phyloP scores from a whole-genome alignment of 805 yeast genomes.

The Nakazawaea siamensis region DNA sequence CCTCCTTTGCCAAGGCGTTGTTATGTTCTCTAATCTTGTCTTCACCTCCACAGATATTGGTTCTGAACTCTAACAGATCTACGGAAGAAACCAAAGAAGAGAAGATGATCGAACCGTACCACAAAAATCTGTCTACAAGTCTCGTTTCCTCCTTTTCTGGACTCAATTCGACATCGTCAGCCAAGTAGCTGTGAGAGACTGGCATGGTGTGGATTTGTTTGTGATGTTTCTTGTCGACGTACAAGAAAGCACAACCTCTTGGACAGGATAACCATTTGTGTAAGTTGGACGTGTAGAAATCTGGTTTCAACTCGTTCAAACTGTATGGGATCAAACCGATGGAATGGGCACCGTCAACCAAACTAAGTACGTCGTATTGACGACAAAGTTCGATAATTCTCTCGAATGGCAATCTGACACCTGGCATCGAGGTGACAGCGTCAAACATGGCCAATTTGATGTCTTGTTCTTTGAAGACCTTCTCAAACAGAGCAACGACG shows the following conservation, averaged over 20 bases:
- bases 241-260: slow-evolving; percentile 48
- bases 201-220: slow-evolving; percentile 46
- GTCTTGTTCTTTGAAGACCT: slow-evolving; percentile 17
- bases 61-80: slow-evolving; percentile 46
- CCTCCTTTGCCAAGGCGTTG: slow-evolving; percentile 32
- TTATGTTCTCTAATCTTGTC: slow-evolving; percentile 41
- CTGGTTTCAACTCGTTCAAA: slow-evolving; percentile 38
- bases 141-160: slow-evolving; percentile 18
- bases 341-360: slow-evolving; percentile 70
- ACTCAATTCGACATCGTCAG: slow-evolving; percentile 20
- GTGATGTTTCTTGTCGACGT: slow-evolving; percentile 47
- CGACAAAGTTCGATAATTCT: slow-evolving; percentile 35
- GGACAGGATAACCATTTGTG: slow-evolving; percentile 67
- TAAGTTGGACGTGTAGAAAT: slow-evolving; percentile 51
- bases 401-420: slow-evolving; percentile 48
- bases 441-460: slow-evolving; percentile 44
- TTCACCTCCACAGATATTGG: slow-evolving; percentile 54
- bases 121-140: slow-evolving; percentile 38
- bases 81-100: slow-evolving; percentile 32
- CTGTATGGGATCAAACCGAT: slow-evolving; percentile 45
- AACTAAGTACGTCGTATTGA: slow-evolving; percentile 37
- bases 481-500: slow-evolving; percentile 25
- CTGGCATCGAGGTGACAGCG: slow-evolving; percentile 58
- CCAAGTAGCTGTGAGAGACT: slow-evolving; percentile 38
- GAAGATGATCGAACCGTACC: slow-evolving; percentile 41